Base-by-base conservation (phyloP, 768 basidiomycete species). In the Suillus luteus region DNA sequence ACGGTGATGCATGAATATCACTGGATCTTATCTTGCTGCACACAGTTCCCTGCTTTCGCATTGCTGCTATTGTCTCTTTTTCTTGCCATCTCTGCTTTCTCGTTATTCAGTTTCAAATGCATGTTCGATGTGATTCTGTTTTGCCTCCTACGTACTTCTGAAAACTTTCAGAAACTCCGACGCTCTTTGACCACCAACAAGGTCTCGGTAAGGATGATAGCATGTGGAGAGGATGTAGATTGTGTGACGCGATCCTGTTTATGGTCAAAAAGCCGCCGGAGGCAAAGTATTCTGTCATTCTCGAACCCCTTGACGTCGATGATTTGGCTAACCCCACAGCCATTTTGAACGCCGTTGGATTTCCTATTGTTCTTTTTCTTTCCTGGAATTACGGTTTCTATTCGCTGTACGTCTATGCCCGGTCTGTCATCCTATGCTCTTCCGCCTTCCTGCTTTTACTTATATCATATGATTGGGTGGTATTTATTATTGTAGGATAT, bases 171-270 rank as follows among this genome's bases (percentile, higher is more conserved):
- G 43, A 63, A 44, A 41, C 64, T 68, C 67, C 67, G 67, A 59
- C 64, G 60, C 68, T 74, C 51, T 76, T 76, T 77, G 62, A 71
- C 72, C 74, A 73, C 67, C 68, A 75, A 76, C 33, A 37, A 64
- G 69, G 69, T 72, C 73, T 59, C 38, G 52, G 38, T 60, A 37
- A 59, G 44, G 67, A 31, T 61, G 51, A 31, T 62, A 58, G 55
- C 27, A 63, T 24, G 52, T 59, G 14, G 71, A 65, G 68, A 33
- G 52, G 52, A 65, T 65, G 37, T 22, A 64, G 51, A 55, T 64
- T 35, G 49, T 59, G 52, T 64, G 64, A 59, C 55, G 55, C 24
- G 74, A 75, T 72, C 73, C 38, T 62, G 35, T 75, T 76, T 67
- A 59, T 72, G 74, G 74, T 73, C 66, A 75, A 75, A 75, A 63